Base-by-base conservation (phyloP, 805 yeast genomes). In the Kodamaea kaohsiungensis region DNA sequence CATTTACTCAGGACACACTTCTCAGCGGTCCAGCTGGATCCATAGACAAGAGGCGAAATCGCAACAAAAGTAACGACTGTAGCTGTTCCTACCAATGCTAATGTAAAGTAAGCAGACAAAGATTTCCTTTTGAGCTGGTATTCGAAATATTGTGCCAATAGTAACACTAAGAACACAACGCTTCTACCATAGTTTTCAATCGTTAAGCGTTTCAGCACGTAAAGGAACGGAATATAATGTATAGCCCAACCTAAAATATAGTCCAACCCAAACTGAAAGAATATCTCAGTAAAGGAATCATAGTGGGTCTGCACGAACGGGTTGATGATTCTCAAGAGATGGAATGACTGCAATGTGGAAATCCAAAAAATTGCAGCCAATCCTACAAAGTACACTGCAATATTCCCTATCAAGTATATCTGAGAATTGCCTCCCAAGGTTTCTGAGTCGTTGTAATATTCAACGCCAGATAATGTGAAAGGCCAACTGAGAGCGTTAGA, bases 361-460 rank as follows among this genome's bases (percentile, higher is more conserved):
- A 67, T 58, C 16, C 77, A 61, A 8, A 70, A 51, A 7, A 82
- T 56, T 16, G 71, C 58, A 2, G 73, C 51, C 12, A 75, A 27
- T 12, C 81, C 77, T 2, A 78, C 55, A 68, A 80, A 81, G 71
- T 87, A 87, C 10, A 82, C 75, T 10, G 81, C 76, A 17, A 81
- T 70, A 67, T 89, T 90, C 5, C 96, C 96, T 13, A 87, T 61
- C 25, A 81, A 76, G 64, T 86, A 87, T 35, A 89, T 72, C 52
- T 70, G 72, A 46, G 66, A 64, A 13, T 68, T 68, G 48, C 60
- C 66, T 19, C 58, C 61, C 33, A 60, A 49, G 25, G 59, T 53
- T 46, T 73, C 74, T 27, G 68, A 22, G 60, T 76, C 72, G 60
- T 76, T 72, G 75, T 80, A 85, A 66, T 82, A 84, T 59, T 75